Base-by-base conservation (phyloP, 2,329 filamentous ascomycete species). In the Xylaria sp. region DNA sequence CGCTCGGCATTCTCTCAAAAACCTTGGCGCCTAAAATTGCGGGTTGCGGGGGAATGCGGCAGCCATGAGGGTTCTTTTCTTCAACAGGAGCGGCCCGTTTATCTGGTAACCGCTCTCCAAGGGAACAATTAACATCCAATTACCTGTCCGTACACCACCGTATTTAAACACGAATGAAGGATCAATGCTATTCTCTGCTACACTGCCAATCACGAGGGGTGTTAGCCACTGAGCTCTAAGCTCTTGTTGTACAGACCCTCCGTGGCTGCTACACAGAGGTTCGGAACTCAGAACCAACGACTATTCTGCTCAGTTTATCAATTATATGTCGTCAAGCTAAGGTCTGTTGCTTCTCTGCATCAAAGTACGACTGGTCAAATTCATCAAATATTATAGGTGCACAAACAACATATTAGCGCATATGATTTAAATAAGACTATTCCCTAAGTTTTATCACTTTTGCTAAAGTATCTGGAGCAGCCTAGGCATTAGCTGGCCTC, bases 1-100 rank as follows among this genome's bases (percentile, higher is more conserved):
- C 36, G 54, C 45, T 66, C 45, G 53, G 53, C 61, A 51, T 27
- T 57, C 31, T 31, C 33, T 50, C 22, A 22, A 45, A 50, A 57
- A 29, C 27, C 61, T 57, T 55, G 45, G 60, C 51, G 60, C 29
- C 51, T 42, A 22, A 61, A 54, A 20, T 13, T 27, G 55, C 39
- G 56, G 49, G 49, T 36, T 45, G 44, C 27, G 44, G 58, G 36
- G 57, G 29, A 49, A 36, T 17, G 17, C 47, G 45, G 31, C 49
- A 5, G 15, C 47, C 15, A n/a, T 17, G 11, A n/a, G 33, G 51
- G 9, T 3, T 33, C 15, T 20, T 55, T 39, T 55, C n/a, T 56
- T 55, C n/a, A 36, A 22, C 4, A 20, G 20, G 36, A 51, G 50
- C 31, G 27, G 36, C 31, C 13, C 44, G 45, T 50, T 27, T 36